These are phyloP conservation scores for Zygoascus meyerae DNA, from an alignment of 1,139 yeast genomes.

Conservation along the genomic window DNA sequence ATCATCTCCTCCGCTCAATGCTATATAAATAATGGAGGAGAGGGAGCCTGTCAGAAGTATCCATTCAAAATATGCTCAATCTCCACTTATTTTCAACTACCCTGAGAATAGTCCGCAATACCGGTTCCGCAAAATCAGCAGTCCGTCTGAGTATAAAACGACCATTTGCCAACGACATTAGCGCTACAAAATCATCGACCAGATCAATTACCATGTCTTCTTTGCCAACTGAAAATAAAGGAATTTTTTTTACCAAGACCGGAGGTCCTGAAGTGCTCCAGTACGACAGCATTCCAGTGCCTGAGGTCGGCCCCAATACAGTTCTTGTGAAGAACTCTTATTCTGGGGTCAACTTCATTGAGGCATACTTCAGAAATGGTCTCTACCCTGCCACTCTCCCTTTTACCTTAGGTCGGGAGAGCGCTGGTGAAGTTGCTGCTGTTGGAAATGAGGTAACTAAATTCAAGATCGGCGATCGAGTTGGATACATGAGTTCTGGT, in stretches of 20 bases:
- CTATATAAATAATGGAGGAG: too few species aligned
- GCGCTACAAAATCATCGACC: too few species aligned
- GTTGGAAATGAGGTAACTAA: conserved; percentile 1
- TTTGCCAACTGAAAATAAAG: conserved; percentile 57
- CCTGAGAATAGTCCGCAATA: too few species aligned
- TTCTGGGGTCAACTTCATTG: conserved; percentile 79
- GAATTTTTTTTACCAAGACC: conserved; percentile 45
- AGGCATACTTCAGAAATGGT: conserved; percentile 74
- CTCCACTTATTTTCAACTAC: too few species aligned
- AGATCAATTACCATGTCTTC: too few species aligned
- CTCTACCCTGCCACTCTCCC: conserved; percentile 47
- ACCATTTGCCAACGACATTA: too few species aligned
- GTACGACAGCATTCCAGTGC: conserved; percentile 51
- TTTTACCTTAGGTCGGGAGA: not conserved
- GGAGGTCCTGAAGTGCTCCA: conserved; percentile 53
- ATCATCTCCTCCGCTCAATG: too few species aligned
- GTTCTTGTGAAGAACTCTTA: conserved; percentile 64
- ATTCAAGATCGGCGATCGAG: conserved; percentile 50
- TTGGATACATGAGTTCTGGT: conserved; percentile 34
- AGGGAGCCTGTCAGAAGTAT: too few species aligned
- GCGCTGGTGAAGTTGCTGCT: conserved; percentile 4
- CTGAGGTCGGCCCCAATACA: conserved; percentile 49
- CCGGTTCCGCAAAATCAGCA: too few species aligned
- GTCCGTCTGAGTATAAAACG: too few species aligned
- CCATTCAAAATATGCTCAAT: too few species aligned